Percentiles rank a stretch among this genome's conserved stretches.
These are phyloP conservation scores for Salix dunnii DNA, from an alignment of 345 rosid genomes.

Conservation along the genomic window DNA sequence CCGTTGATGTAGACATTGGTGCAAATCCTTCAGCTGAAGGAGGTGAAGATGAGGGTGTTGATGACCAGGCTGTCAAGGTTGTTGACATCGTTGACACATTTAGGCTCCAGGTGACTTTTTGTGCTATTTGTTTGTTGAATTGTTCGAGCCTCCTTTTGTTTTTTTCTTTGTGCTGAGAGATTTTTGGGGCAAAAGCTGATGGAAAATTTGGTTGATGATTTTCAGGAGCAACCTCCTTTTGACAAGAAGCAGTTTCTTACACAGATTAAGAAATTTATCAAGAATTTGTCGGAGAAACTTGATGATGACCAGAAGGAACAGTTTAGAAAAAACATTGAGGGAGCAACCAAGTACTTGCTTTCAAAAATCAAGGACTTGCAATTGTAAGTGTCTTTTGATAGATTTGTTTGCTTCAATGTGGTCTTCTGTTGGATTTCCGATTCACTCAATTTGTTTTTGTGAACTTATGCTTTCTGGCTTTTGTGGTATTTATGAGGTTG, in stretches of 20 bases:
- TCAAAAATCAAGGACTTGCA: conserved; percentile 80
- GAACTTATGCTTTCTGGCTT: neutral
- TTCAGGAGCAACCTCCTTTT: conserved; percentile 90
- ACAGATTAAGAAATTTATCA: conserved; percentile 71
- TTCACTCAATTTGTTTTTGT: neutral
- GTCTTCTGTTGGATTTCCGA: neutral
- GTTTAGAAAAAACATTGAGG: conserved; percentile 84
- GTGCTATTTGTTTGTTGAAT: neutral
- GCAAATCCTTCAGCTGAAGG: conserved; percentile 99
- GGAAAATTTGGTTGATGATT: neutral
- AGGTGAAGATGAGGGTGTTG: conserved; percentile 80
- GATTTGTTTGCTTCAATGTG: neutral
- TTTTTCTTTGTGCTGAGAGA: neutral
- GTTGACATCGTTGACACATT: conserved; percentile 98
- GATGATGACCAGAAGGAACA: conserved; percentile 42
- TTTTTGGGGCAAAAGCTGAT: neutral
- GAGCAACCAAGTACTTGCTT: conserved; percentile 83
- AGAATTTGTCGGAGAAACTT: conserved; percentile 60
- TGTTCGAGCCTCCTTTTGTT: neutral
- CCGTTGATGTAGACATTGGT: conserved; percentile 75
- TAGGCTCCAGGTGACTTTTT: conserved; percentile 77
- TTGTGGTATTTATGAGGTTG: neutral
- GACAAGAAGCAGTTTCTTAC: conserved; percentile 79
- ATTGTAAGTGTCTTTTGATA: conserved; percentile 50
- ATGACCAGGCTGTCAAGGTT: conserved; percentile 72